phyloP scores from a whole-genome alignment of 2,329 filamentous ascomycete species.

The Orbilia brochopaga region DNA sequence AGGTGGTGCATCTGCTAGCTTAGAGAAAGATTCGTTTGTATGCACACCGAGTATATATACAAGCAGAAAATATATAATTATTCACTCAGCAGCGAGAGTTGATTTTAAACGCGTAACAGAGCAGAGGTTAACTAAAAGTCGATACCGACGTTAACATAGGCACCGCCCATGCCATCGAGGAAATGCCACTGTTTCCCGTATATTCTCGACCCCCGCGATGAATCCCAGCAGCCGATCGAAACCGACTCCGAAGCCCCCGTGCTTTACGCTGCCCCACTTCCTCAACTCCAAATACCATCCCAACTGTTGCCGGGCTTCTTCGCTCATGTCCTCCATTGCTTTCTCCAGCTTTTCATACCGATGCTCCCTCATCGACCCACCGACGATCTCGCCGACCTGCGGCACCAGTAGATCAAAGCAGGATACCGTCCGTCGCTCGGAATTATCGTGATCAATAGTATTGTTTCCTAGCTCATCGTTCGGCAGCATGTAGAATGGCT shows the following conservation, averaged over 20 bases:
- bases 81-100: too few relatives aligned
- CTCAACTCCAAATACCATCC: conserved; percentile 89
- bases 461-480: conserved; percentile 56
- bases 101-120: too few relatives aligned
- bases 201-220: conserved; percentile 77
- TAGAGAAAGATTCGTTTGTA: too few relatives aligned
- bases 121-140: too few relatives aligned
- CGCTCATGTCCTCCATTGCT: conserved; percentile 55
- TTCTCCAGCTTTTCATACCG: conserved; percentile 69
- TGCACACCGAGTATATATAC: too few relatives aligned
- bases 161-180: conserved; percentile 74
- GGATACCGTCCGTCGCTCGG: conserved; percentile 68
- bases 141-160: conserved; percentile 62
- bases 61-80: too few relatives aligned
- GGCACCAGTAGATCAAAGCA: conserved; percentile 91
- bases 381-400: conserved; percentile 82
- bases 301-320: conserved; percentile 62
- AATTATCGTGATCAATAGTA: conserved; percentile 45
- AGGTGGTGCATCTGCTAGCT: too few relatives aligned
- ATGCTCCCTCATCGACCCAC: conserved; percentile 88
- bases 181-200: conserved; percentile 85
- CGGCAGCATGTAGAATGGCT: conserved; percentile 88
- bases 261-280: conserved; percentile 87
- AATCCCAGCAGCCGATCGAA: conserved; percentile 88
- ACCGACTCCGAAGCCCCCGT: conserved; percentile 88